Base-by-base conservation (phyloP, 371 early-diverging fungal species). In the Nematocida sp. region DNA sequence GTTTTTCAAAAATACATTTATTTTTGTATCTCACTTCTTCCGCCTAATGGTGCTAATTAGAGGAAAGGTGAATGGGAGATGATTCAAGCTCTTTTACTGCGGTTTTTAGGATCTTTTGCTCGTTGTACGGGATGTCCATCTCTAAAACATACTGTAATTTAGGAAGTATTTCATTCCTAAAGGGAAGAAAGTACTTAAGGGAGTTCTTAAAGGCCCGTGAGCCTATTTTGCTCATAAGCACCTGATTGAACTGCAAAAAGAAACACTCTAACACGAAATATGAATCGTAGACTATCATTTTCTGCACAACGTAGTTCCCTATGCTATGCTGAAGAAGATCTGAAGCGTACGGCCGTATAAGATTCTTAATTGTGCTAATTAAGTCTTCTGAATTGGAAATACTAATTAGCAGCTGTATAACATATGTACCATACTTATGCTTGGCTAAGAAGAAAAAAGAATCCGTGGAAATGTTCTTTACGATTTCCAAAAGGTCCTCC, bases 341-440 rank as follows among this genome's bases (percentile, higher is more conserved):
- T 9, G 60, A 28, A 40, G 78, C 80, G 57, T 80, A 67, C 39
- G 78, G 65, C 4, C 40, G 40, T 16, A 83, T 59, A 4, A 71
- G 56, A 54, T 54, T 56, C 51, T 79, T 68, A 16, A 68, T 57
- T 35, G 55, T 42, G 16, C 18, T 26, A 2, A 63, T 51, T 16
- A 71, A 38, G 9, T 11, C 3, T 9, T 49, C 51, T 9, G 39
- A 30, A 51, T 60, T 61, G 2, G 65, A 36, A 40, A 57, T 48
- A 26, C 55, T 51, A 45, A 84, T 66, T 1, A 84, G 25, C 53
- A 68, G 68, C 66, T 84, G 84, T 28, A 84, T 78, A 33, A 79
- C 77, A 60, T 84, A 84, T 26, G 84, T 83, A 7, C 84, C 84
- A 69, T 84, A 77, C 66, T 84, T 84, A 35, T 80, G 81, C 36